Conservation (phyloP, 768 basidiomycete species). For the Mycena maculata region DNA sequence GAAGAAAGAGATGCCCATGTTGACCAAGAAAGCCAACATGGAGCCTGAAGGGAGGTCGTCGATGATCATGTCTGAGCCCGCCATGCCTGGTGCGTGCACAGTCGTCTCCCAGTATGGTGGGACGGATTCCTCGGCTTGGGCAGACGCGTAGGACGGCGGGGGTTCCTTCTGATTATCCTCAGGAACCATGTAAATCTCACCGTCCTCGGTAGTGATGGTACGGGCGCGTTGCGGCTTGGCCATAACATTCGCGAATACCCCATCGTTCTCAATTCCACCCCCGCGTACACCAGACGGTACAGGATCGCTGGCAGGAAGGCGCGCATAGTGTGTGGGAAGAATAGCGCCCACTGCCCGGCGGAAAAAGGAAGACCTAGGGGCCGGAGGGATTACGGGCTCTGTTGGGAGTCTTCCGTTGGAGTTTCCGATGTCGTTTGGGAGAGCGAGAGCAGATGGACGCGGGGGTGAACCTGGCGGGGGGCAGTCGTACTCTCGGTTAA, state of each 20-base stretch:
- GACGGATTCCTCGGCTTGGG: slow-evolving; percentile 83
- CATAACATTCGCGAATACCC: slow-evolving; percentile 94
- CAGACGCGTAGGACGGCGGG: slow-evolving; percentile 92
- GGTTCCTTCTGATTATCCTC: slow-evolving; percentile 85
- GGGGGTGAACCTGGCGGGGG: slow-evolving; percentile 89
- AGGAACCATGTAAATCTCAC: slow-evolving; percentile 72
- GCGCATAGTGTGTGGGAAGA: slow-evolving; percentile 74
- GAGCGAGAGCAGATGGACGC: slow-evolving; percentile 62
- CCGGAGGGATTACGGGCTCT: slow-evolving; percentile 53
- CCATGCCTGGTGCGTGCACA: slow-evolving; percentile 79
- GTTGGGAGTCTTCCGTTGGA: slow-evolving; percentile 74
- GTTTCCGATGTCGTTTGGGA: slow-evolving; percentile 79
- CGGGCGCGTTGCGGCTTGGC: slow-evolving; percentile 80
- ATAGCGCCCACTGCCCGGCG: slow-evolving; percentile 69
- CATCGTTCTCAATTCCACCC: slow-evolving; percentile 86
- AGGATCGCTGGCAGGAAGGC: slow-evolving; percentile 52
- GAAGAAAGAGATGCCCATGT: slow-evolving; percentile 89
- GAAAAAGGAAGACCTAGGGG: slow-evolving; percentile 63
- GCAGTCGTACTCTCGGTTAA: slow-evolving; percentile 81
- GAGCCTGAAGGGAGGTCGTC: slow-evolving; percentile 92
- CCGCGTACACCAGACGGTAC: slow-evolving; percentile 57
- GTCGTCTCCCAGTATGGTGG: slow-evolving; percentile 99
- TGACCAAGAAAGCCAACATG: slow-evolving; percentile 76
- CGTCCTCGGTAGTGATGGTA: slow-evolving; percentile 61
- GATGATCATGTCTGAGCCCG: slow-evolving; percentile 76